These are phyloP conservation scores for Sequoiadendron giganteum DNA, from an alignment of 75 land plant species.

Conservation along the genomic window DNA sequence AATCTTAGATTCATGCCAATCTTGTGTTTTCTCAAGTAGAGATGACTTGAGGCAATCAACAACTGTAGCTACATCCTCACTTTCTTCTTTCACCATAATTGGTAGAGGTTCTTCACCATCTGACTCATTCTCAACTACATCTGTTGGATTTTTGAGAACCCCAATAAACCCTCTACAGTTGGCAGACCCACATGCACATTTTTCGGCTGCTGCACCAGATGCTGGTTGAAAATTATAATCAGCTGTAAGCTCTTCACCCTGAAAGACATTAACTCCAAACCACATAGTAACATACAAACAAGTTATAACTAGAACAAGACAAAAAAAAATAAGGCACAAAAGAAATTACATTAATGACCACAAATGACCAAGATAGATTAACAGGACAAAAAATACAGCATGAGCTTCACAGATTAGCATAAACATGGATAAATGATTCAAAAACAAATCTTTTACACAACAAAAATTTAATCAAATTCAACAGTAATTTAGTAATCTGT, in stretches of 20 bases:
- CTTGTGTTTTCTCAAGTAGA: background rate
- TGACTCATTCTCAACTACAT: constrained; percentile 67
- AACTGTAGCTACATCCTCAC: constrained; percentile 18
- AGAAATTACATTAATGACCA: background rate
- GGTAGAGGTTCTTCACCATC: constrained; percentile 82
- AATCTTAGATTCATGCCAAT: constrained; percentile 1
- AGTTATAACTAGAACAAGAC: background rate
- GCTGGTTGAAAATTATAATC: constrained; percentile 91
- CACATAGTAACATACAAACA: background rate
- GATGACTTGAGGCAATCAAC: constrained; percentile 8
- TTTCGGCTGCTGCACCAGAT: constrained; percentile 94
- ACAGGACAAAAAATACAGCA: background rate
- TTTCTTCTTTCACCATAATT: constrained; percentile 59
- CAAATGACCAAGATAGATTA: background rate
- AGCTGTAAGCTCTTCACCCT: constrained; percentile 95
- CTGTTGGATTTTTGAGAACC: constrained; percentile 52
- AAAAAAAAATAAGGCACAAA: background rate
- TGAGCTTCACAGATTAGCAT: background rate
- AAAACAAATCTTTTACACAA: background rate
- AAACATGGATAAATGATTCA: background rate
- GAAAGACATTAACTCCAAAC: constrained; percentile 15
- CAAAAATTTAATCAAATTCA: background rate
- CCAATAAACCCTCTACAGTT: constrained; percentile 93
- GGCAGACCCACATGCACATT: constrained; percentile 84
- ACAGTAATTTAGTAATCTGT: background rate